These are phyloP conservation scores for Apostasia shenzhenica DNA, from an alignment of 106 monocot species.

Conservation along the genomic window DNA sequence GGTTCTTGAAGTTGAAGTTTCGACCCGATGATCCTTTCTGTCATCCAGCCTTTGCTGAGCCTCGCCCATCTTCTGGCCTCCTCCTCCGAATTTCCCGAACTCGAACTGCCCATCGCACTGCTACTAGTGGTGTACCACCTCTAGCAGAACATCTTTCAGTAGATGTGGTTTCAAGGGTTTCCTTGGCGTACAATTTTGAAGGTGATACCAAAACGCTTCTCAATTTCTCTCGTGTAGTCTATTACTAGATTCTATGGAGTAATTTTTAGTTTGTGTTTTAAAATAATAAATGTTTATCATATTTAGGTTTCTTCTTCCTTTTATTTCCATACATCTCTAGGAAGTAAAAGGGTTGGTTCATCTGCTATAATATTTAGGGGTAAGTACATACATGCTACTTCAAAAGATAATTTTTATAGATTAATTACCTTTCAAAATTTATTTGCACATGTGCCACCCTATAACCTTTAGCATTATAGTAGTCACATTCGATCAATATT, in stretches of 20 bases:
- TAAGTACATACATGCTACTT: no score
- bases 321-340: no score
- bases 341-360: no score
- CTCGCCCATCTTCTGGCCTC: conserved; percentile 26
- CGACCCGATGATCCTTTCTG: conserved; percentile 83
- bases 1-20: conserved; percentile 67
- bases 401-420: no score
- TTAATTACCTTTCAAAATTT: no score
- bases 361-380: no score
- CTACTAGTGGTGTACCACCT: background rate
- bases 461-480: no score
- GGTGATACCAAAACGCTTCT: conserved; percentile 14
- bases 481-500: no score
- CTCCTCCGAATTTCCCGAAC: conserved; percentile 56
- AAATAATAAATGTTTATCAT: no score
- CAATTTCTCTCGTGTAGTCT: background rate
- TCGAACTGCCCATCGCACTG: background rate
- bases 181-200: conserved; percentile 58
- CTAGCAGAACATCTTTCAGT: conserved; percentile 21
- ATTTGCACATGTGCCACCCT: no score
- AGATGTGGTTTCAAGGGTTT: conserved; percentile 58
- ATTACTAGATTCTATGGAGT: background rate
- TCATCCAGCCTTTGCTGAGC: conserved; percentile 68
- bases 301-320: no score
- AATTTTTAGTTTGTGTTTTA: background rate